These are phyloP conservation scores for Euphorbia corollata DNA, from an alignment of 441 rosid genomes.

Conservation along the genomic window DNA sequence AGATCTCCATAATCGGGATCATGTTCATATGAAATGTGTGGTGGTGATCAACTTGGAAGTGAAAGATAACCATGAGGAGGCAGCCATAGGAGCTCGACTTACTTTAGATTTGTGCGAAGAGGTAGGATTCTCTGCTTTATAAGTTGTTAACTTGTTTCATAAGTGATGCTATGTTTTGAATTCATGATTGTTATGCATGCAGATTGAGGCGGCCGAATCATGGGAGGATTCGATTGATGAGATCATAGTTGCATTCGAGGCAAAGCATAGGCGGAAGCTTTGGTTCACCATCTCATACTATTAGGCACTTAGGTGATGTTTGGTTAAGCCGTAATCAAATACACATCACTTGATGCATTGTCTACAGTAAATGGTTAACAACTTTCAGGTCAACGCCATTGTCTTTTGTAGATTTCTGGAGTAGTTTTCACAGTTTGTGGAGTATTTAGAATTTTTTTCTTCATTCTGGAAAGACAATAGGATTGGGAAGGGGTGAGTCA, in stretches of 20 bases:
- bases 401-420: neutral
- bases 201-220: slow-evolving; percentile 71
- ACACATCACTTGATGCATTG: neutral
- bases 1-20: slow-evolving; percentile 82
- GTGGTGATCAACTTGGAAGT: slow-evolving; percentile 87
- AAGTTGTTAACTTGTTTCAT: neutral
- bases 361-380: neutral
- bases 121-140: slow-evolving; percentile 26
- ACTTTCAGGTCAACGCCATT: too few relatives aligned
- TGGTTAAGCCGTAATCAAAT: neutral
- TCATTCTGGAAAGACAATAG: too few relatives aligned
- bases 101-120: slow-evolving; percentile 79
- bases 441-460: too few relatives aligned
- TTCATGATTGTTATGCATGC: neutral
- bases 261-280: slow-evolving; percentile 65
- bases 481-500: too few relatives aligned
- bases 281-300: slow-evolving; percentile 65
- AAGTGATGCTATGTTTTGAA: neutral
- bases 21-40: slow-evolving; percentile 50
- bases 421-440: too few relatives aligned
- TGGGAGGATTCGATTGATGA: slow-evolving; percentile 87
- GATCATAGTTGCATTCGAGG: slow-evolving; percentile 56
- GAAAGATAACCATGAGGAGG: slow-evolving; percentile 93
- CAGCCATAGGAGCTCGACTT: slow-evolving; percentile 75
- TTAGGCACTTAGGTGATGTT: slow-evolving; percentile 18